Conservation (phyloP, 2,329 filamentous ascomycete genomes). For the Thielaviopsis ethacetica region DNA sequence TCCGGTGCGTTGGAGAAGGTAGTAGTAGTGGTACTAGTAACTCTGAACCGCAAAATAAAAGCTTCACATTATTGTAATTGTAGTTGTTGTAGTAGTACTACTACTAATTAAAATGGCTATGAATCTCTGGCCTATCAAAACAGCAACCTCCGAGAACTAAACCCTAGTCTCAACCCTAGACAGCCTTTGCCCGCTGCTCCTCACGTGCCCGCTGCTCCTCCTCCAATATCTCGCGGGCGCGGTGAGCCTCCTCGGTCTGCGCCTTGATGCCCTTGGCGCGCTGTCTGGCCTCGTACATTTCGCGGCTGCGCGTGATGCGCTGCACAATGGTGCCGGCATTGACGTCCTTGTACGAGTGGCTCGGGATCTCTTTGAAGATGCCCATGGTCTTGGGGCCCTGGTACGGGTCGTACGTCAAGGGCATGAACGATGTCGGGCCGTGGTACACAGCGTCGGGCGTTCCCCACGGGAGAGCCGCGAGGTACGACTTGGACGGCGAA, state of each 20-base stretch:
- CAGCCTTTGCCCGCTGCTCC: constrained; percentile 18
- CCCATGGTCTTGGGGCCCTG: constrained; percentile 62
- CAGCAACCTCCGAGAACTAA: neutral
- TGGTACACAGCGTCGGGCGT: constrained; percentile 76
- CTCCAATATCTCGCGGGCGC: constrained; percentile 44
- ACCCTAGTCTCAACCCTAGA: neutral
- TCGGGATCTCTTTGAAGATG: constrained; percentile 64
- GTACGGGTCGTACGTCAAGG: constrained; percentile 65
- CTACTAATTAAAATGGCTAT: too few relatives aligned
- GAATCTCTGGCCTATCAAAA: neutral
- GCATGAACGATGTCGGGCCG: constrained; percentile 87
- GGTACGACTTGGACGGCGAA: constrained; percentile 62
- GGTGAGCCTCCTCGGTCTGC: constrained; percentile 51
- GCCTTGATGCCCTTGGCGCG: constrained; percentile 79
- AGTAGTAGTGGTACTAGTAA: neutral
- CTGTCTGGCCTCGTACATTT: constrained; percentile 83
- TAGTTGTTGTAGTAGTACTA: too few relatives aligned
- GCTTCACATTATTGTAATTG: neutral
- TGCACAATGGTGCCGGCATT: constrained; percentile 87
- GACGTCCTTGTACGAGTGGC: constrained; percentile 69
- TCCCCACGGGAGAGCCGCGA: constrained; percentile 57
- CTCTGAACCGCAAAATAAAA: too few relatives aligned
- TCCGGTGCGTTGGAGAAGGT: neutral
- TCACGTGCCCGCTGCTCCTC: constrained; percentile 37
- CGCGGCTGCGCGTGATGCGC: constrained; percentile 72